phyloP scores from a whole-genome alignment of 2,329 filamentous ascomycete species.

The Didymella pomorum region DNA sequence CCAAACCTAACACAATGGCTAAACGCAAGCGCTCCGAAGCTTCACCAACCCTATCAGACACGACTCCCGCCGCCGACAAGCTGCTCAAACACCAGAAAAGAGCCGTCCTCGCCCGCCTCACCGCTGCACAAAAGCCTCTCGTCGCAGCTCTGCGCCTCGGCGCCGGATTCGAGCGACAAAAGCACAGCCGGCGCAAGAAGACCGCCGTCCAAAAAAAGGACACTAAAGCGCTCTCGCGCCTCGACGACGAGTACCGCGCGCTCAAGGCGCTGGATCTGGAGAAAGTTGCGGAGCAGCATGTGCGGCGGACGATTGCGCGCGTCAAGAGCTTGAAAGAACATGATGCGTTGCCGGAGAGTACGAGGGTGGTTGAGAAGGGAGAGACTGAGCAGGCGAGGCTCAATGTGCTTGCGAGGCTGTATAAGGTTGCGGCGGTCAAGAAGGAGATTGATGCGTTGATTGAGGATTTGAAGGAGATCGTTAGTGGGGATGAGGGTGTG shows the following conservation, averaged over 20 bases:
- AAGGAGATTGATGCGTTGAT: slow-evolving; percentile 60
- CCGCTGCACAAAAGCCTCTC: slow-evolving; percentile 66
- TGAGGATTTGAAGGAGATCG: slow-evolving; percentile 52
- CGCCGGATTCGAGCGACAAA: slow-evolving; percentile 81
- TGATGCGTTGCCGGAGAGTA: slow-evolving; percentile 55
- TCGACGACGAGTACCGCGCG: slow-evolving; percentile 69
- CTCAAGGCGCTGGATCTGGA: slow-evolving; percentile 65
- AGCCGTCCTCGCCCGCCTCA: slow-evolving; percentile 55
- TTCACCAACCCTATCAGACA: slow-evolving; percentile 23
- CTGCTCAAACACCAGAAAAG: slow-evolving; percentile 33
- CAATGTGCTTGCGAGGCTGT: slow-evolving; percentile 67
- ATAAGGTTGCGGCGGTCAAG: slow-evolving; percentile 67
- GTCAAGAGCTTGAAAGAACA: slow-evolving; percentile 65
- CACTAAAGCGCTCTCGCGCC: slow-evolving; percentile 60
- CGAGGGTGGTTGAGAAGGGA: slow-evolving; percentile 49
- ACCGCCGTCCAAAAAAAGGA: slow-evolving; percentile 58
- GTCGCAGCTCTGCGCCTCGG: slow-evolving; percentile 71
- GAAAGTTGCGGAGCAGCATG: slow-evolving; percentile 60
- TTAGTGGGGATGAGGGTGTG: slow-evolving; percentile 28
- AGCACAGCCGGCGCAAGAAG: slow-evolving; percentile 70
- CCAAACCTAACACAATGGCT: slow-evolving; percentile 32
- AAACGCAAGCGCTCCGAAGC: slow-evolving; percentile 45
- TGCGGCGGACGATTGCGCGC: slow-evolving; percentile 64
- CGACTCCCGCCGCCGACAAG: slow-evolving; percentile 10
- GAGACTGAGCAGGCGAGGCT: slow-evolving; percentile 57